Conservation (phyloP, 202 grass and related monocot genomes). For the Dendrocalamus latiflorus region DNA sequence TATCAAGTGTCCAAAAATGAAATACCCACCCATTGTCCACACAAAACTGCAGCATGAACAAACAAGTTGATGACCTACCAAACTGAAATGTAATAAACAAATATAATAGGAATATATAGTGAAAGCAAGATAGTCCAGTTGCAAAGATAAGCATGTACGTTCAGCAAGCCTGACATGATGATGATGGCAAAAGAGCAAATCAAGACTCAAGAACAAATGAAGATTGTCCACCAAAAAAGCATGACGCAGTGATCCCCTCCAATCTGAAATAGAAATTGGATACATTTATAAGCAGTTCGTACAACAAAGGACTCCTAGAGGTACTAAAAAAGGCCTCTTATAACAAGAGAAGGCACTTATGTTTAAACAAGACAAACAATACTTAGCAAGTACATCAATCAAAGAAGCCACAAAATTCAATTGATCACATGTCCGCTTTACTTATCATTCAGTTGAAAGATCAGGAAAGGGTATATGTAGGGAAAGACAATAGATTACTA, state of each 20-base stretch:
- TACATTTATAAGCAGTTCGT: slow-evolving; percentile 15
- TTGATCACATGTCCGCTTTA: background rate
- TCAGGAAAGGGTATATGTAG: background rate
- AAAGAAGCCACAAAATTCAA: background rate
- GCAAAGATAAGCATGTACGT: slow-evolving; percentile 47
- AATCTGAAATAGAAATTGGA: slow-evolving; percentile 43
- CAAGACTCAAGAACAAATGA: slow-evolving; percentile 35
- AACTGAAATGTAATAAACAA: background rate
- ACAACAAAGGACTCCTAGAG: background rate
- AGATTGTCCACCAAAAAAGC: slow-evolving; percentile 43
- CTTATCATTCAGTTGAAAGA: background rate
- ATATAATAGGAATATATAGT: background rate
- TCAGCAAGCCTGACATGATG: slow-evolving; percentile 80
- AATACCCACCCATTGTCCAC: too few relatives aligned
- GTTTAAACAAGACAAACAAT: slow-evolving; percentile 7
- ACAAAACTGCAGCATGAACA: too few relatives aligned
- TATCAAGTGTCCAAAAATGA: background rate
- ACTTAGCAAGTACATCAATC: background rate
- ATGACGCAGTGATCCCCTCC: slow-evolving; percentile 21
- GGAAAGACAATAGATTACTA: background rate
- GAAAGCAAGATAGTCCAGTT: slow-evolving; percentile 10
- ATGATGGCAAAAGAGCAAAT: slow-evolving; percentile 22
- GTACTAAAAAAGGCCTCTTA: background rate
- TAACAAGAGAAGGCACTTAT: background rate
- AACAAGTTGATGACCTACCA: background rate